A percentile compares a stretch with the other conserved stretches of the same genome.
phyloP scores from a whole-genome alignment of 345 rosid species.

The Eucalyptus regnans region DNA sequence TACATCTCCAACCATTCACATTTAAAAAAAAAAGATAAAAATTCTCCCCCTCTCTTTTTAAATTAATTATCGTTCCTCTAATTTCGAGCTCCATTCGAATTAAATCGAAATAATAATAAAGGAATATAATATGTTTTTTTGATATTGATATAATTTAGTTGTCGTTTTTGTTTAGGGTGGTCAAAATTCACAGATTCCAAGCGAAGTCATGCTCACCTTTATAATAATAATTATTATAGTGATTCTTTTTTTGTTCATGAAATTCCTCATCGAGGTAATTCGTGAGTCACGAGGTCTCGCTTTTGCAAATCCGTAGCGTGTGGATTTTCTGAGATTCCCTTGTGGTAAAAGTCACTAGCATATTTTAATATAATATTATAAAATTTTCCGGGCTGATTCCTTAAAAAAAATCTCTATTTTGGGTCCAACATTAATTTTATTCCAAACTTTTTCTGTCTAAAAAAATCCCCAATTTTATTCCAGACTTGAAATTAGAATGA shows the following conservation, averaged over 20 bases:
- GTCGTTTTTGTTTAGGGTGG: not conserved
- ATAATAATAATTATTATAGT: not conserved
- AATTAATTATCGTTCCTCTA: not conserved
- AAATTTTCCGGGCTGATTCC: not conserved
- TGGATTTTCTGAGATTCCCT: not conserved
- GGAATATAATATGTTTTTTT: not conserved
- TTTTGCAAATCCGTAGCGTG: not conserved
- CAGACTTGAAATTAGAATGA: not conserved
- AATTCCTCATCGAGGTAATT: not conserved
- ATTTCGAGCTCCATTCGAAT: not conserved
- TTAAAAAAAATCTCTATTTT: not conserved
- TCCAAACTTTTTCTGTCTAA: too few relatives aligned
- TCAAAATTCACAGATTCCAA: not conserved
- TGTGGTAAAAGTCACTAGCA: not conserved
- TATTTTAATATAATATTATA: not conserved
- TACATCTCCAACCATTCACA: not conserved
- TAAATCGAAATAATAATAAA: not conserved
- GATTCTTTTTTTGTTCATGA: not conserved
- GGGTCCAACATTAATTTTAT: not conserved
- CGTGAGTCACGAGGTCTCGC: not conserved
- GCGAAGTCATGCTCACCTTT: not conserved
- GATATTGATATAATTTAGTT: not conserved
- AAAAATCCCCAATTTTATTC: not conserved
- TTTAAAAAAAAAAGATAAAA: not conserved
- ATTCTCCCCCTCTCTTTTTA: not conserved